Evolutionary conservation across 2,329 filamentous ascomycete species (phyloP), one percentile per base, ranked within the genome.

Genomic region (Colletotrichum chlorophyti): DNA sequence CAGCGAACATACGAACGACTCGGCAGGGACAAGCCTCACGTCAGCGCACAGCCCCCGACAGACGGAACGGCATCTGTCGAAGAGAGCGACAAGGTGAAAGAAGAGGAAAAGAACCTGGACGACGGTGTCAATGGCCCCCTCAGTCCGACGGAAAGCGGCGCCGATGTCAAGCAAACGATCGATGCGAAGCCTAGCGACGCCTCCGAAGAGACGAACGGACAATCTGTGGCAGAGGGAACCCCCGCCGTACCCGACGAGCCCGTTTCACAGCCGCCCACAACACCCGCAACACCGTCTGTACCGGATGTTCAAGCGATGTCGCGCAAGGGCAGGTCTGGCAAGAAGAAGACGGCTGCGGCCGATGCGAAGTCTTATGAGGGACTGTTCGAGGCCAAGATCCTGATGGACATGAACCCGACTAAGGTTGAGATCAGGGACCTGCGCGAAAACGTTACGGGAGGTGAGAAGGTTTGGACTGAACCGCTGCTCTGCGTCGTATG

Each of bases 401-500:
- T 74, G 60, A 78, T 81, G 66, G 77, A 79, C 34, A 54, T 53
- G 37, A 78, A 76, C 4, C 79, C 80, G 15, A 79, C 82, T 1
- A 68, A 76, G 19, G 75, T 85, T 47, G 79, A 83, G 62, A 78
- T 86, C 47, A 76, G 69, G 23, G 83, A 86, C 63, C 69, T 84
- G 41, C 76, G 83, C 42, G 66, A 76, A 26, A 72, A 74, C 9
- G 70, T 85, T 6, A 67, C 68, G 2, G 80, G 77, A 9, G 82
- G 82, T 3, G 77, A 79, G 27, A 83, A 80, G 68, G 72, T 70
- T 9, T 86, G 83, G 83, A 78, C 74, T 10, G 82, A 85, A 66
- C 75, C 75, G 4, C 68, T 81, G 27, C 69, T 73, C 43, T 86
- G 83, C 61, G 73, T 85, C 31, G 65, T 82, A 35, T 86, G 83